Evolutionary conservation across 1,139 yeast species (phyloP).

Genomic region (Magnusiomyces tetraspermus): DNA sequence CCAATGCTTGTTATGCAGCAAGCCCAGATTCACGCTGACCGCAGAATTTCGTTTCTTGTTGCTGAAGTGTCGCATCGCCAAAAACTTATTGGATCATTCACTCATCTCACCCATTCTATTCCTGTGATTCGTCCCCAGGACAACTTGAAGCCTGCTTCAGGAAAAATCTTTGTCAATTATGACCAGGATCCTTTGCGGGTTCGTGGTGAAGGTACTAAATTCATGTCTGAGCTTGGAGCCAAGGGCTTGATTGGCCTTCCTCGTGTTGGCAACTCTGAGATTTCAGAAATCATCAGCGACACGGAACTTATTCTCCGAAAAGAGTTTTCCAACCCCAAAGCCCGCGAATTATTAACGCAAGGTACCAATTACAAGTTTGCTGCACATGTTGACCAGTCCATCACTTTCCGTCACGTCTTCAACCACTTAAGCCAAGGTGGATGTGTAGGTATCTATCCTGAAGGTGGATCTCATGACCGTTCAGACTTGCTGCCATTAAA

Average conservation of each 20-base stretch:
- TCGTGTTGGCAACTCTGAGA: conserved; percentile 60
- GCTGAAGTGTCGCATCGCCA: conserved; percentile 74
- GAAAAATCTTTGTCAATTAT: conserved; percentile 47
- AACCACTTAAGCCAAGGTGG: conserved; percentile 69
- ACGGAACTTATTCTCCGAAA: conserved; percentile 61
- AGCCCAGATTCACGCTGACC: conserved; percentile 57
- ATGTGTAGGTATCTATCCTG: conserved; percentile 93
- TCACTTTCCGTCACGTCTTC: conserved; percentile 74
- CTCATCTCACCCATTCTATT: conserved; percentile 69
- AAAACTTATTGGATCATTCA: conserved; percentile 61
- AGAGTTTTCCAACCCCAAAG: conserved; percentile 53
- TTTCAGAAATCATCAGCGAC: conserved; percentile 61
- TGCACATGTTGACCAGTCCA: conserved; percentile 72
- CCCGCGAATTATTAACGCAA: conserved; percentile 31
- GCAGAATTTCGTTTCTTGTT: conserved; percentile 75
- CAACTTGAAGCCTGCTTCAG: conserved; percentile 51
- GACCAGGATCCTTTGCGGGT: conserved; percentile 37
- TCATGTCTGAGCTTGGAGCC: conserved; percentile 53
- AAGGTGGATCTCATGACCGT: conserved; percentile 95
- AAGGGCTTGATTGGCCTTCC: conserved; percentile 75
- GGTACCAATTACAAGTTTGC: conserved; percentile 69
- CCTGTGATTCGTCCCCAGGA: conserved; percentile 93
- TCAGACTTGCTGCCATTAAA: conserved; percentile 83
- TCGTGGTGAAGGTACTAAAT: conserved; percentile 58
- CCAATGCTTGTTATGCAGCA: conserved; percentile 79